Conservation (phyloP, 1,139 yeast genomes). For the Nematodospora anomalae region DNA sequence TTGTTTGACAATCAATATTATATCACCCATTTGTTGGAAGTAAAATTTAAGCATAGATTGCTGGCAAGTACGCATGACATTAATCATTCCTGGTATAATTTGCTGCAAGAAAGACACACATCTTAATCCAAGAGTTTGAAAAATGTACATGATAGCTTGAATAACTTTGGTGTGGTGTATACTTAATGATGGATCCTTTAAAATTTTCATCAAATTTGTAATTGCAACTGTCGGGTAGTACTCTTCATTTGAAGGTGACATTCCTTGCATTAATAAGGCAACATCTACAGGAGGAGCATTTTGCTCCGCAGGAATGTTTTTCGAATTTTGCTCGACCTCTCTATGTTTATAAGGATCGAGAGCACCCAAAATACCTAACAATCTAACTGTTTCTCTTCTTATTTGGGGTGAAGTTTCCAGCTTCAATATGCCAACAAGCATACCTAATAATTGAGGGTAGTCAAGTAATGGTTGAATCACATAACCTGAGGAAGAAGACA, state of each 20-base stretch:
- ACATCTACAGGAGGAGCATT: slow-evolving; percentile 90
- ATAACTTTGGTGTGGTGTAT: slow-evolving; percentile 88
- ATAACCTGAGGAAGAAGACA: slow-evolving; percentile 89
- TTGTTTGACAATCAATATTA: slow-evolving; percentile 81
- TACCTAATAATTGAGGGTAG: slow-evolving; percentile 84
- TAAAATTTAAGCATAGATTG: slow-evolving; percentile 82
- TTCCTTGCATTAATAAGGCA: slow-evolving; percentile 86
- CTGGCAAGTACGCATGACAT: slow-evolving; percentile 84
- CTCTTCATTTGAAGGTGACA: slow-evolving; percentile 91
- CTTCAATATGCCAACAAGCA: slow-evolving; percentile 76
- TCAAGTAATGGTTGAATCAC: slow-evolving; percentile 92
- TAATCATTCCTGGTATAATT: slow-evolving; percentile 83
- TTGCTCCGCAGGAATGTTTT: slow-evolving; percentile 66
- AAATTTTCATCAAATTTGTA: slow-evolving; percentile 74
- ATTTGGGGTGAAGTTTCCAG: slow-evolving; percentile 74
- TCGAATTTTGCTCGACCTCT: slow-evolving; percentile 78
- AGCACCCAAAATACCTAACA: slow-evolving; percentile 93
- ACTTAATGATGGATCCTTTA: slow-evolving; percentile 81
- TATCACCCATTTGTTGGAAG: slow-evolving; percentile 81
- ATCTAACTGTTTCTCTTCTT: slow-evolving; percentile 82
- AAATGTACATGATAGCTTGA: slow-evolving; percentile 88
- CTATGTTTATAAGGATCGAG: slow-evolving; percentile 94
- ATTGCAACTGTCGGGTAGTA: slow-evolving; percentile 96
- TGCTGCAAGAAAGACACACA: slow-evolving; percentile 86
- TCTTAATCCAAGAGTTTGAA: slow-evolving; percentile 82